Evolutionary conservation across 495 filamentous ascomycete genomes (phyloP).

Genomic region (Glarea lozoyensis): DNA sequence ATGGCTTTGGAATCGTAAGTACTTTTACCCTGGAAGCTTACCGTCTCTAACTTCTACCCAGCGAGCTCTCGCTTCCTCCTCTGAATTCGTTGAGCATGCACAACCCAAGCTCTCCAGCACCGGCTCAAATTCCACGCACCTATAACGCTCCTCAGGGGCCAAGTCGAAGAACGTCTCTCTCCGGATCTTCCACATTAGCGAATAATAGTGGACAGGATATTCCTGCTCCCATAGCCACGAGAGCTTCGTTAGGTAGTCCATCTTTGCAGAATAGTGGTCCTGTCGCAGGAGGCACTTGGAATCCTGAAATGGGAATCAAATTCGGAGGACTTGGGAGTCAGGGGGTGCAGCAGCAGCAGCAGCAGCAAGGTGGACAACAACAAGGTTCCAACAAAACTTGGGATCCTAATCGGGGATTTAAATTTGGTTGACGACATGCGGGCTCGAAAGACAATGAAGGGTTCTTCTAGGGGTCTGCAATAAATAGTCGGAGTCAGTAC

Average conservation of each 20-base stretch:
- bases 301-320: slow-evolving; percentile 69
- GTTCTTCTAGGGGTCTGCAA: too few species aligned
- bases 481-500: too few species aligned
- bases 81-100: slow-evolving; percentile 33
- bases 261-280: too few species aligned
- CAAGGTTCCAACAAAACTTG: not conserved
- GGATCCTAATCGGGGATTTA: not conserved
- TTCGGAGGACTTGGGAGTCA: slow-evolving; percentile 38
- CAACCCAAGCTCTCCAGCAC: slow-evolving; percentile 17
- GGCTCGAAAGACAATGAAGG: too few species aligned
- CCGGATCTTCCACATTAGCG: not conserved
- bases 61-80: slow-evolving; percentile 42
- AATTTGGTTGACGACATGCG: not conserved
- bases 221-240: slow-evolving; percentile 45
- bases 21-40: too few species aligned
- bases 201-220: slow-evolving; percentile 24
- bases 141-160: not conserved
- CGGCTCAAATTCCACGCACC: slow-evolving; percentile 3
- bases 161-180: slow-evolving; percentile 1
- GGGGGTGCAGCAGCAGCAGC: not conserved
- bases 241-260: slow-evolving; percentile 32
- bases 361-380: not conserved
- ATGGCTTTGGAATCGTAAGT: slow-evolving; percentile 68
- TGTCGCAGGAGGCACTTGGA: slow-evolving; percentile 57
- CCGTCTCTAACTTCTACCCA: slow-evolving; percentile 8